Evolutionary conservation across 1,284 basidiomycete species (phyloP), one percentile per base, ranked within the genome.

Genomic region (Baeospora myosura): DNA sequence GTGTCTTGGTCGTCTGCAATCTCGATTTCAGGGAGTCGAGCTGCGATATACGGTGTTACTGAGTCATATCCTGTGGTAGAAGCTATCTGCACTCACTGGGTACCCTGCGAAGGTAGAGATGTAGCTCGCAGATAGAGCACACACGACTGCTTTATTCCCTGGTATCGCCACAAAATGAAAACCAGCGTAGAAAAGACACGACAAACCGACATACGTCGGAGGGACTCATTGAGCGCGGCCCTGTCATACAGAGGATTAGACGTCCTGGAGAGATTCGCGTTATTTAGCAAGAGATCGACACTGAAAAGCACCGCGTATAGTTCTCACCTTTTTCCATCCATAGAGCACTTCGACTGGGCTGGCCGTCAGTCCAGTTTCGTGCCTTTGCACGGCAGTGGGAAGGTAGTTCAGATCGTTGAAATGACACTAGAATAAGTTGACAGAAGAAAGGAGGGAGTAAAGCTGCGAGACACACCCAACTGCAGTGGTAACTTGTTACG

Each of bases 11-110:
- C 28, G 89, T 91, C 64, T 96, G 92, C 35, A 96, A 65, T 49
- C 92, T 77, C 40, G 88, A 92, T 65, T 93, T 95, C 62, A 95
- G 76, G 44, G 88, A 92, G 61, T 96, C 92, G 64, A 96, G 70
- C 61, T 65, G 48, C 14, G 30, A 5, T 42, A 20, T 24, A 3
- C 4, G 30, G 36, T 17, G 25, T 32, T 24, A n/a, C n/a, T n/a
- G n/a, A n/a, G n/a, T n/a, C 17, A 25, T 24, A 36, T n/a, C 17
- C 23, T 22, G 25, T 26, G 36, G 24, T 28, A 41, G 33, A 41
- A 29, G 44, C 28, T 3, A 12, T 30, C 5, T 34, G 32, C 30
- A 59, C 80, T 50, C 50, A 87, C 84, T 45, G 87, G 86, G 60
- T 88, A 88, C 42, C 86, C 86, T 49, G 81, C 83, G 53, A 88